These are phyloP conservation scores for Clonostachys byssicola DNA, from an alignment of 2,329 filamentous ascomycete genomes.

Conservation along the genomic window DNA sequence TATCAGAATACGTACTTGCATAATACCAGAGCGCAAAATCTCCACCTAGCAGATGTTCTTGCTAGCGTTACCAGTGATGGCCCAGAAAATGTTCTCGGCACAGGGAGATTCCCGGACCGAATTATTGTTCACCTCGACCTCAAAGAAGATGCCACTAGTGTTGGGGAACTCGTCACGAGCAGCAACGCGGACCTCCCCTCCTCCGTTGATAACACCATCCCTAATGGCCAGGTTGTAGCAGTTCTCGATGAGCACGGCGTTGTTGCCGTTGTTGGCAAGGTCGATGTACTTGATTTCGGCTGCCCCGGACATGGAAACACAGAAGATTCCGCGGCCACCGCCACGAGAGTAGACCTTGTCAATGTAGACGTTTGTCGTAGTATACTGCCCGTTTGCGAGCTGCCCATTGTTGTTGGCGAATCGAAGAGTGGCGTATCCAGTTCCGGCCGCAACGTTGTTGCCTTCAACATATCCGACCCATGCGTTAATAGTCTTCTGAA, in stretches of 20 bases:
- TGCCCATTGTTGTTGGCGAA: constrained; percentile 4
- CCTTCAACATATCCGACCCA: constrained; percentile 3
- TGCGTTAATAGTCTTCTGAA: constrained; percentile 1
- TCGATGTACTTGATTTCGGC: constrained; percentile 1
- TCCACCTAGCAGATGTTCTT: constrained; percentile 2
- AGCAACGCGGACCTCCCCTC: constrained; percentile 1
- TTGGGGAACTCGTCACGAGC: constrained; percentile 4
- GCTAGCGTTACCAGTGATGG: not conserved
- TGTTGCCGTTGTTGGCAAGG: constrained; percentile 3
- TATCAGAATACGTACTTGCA: too few species aligned
- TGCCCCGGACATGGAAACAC: constrained; percentile 3
- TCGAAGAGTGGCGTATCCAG: constrained; percentile 2
- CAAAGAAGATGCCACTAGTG: constrained; percentile 1
- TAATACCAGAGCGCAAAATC: too few species aligned
- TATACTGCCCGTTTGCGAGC: not conserved
- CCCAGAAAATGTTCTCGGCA: constrained; percentile 2
- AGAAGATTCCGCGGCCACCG: constrained; percentile 3
- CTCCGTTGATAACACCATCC: constrained; percentile 1
- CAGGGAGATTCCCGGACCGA: constrained; percentile 1
- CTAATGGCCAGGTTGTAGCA: constrained; percentile 3
- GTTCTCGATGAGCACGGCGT: constrained; percentile 4
- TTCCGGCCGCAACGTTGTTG: constrained; percentile 1
- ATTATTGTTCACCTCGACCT: constrained; percentile 1
- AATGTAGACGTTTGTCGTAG: constrained; percentile 2
- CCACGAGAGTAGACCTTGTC: constrained; percentile 2